Conservation (phyloP, 1,284 basidiomycete genomes). For the Vanrija humicola region DNA sequence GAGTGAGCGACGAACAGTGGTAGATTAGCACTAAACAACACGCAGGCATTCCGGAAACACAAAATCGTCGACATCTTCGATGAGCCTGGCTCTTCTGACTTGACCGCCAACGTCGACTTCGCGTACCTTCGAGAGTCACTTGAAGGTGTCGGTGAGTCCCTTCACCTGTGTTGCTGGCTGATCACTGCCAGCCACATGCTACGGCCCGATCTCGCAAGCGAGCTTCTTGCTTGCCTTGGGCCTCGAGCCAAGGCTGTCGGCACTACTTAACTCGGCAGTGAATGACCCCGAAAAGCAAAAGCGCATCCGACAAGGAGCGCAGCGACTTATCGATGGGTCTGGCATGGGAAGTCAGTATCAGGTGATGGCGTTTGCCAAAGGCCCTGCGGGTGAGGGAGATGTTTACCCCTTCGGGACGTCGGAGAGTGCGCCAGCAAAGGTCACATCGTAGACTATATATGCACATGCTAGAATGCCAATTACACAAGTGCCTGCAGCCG, state of each 20-base stretch:
- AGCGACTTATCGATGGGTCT: conserved; percentile 53
- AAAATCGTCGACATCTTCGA: conserved; percentile 80
- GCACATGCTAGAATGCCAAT: background rate
- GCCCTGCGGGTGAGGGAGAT: conserved; percentile 20
- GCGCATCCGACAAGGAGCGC: conserved; percentile 51
- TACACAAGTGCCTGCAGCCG: conserved; percentile 29
- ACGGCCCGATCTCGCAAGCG: conserved; percentile 65
- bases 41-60: conserved; percentile 83
- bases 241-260: conserved; percentile 59
- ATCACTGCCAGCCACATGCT: background rate
- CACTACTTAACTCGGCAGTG: conserved; percentile 54
- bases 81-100: conserved; percentile 78
- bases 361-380: conserved; percentile 52
- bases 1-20: conserved; percentile 55
- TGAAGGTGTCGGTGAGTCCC: conserved; percentile 57
- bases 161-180: background rate
- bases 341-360: conserved; percentile 60
- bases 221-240: conserved; percentile 70
- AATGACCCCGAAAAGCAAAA: conserved; percentile 52
- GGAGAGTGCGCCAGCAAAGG: background rate
- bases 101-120: conserved; percentile 97
- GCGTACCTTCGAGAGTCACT: conserved; percentile 77
- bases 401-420: conserved; percentile 46
- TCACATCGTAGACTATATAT: conserved; percentile 1
- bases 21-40: background rate